Evolutionary conservation across 306 rosid species (phyloP), one percentile per base, ranked within the genome.

Genomic region (Ormosia emarginata): DNA sequence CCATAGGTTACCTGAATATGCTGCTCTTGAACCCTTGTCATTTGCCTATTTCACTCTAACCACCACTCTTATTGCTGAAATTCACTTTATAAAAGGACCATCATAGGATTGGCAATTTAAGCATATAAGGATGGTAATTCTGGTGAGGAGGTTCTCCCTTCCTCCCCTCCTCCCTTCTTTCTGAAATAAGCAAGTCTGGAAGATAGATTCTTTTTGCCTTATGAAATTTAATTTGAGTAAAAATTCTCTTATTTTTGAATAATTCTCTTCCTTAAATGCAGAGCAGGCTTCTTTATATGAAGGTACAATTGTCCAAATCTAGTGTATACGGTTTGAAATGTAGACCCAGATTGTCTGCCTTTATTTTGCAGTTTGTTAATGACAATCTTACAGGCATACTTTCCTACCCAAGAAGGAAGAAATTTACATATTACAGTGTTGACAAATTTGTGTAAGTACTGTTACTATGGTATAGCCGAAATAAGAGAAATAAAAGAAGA

Each of bases 361-460:
- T 37, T 24, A 24, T 40, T 49, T 4, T 34, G 40, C 50, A 37
- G 47, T 61, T 71, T 81, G 63, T 56, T 61, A 11, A 33, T 59
- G 58, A 37, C 18, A 46, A 64, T 36, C 43, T 80, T 52, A 52
- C 75, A 13, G 52, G 49, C 71, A 81, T 2, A 81, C 12, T 40
- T 74, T 64, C 70, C 62, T 33, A 70, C 6, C 61, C 58, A 61
- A 82, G 80, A 71, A 63, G 64, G 59, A 18, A 57, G 41, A 72
- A 83, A 55, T 24, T 18, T 44, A 81, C 14, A 55, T 9, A 71
- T 64, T 61, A 14, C 63, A 56, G 69, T 49, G 44, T 65, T 47
- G 85, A 71, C 63, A 46, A 58, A 47, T 82, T 57, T 74, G 61
- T 84, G 76, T 74, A 73, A 72, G 74, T 59, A 59, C 57, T 68